Evolutionary conservation across 495 filamentous ascomycete genomes (phyloP), one percentile per base, ranked within the genome.

Genomic region (Xanthoparmelia taractica): DNA sequence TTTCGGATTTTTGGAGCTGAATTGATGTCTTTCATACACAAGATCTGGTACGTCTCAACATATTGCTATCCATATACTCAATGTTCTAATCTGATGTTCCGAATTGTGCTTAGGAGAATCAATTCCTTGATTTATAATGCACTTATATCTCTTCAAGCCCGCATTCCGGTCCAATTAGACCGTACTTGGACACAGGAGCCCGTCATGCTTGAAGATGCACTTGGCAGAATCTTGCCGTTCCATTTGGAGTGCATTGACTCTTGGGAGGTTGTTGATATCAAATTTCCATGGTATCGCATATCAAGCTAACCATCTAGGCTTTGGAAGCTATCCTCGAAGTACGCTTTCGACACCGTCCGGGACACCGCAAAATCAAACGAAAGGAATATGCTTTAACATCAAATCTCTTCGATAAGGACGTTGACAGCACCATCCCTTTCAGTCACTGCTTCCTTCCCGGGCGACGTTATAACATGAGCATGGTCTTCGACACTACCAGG

Each of bases 161-260:
- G 27, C 34, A 37, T 65, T 2, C 38, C 64, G 4, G 50, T 47
- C 33, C 34, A 38, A 18, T 38, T 62, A 18, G 27, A 56, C n/a
- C 41, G 34, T 23, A 45, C 4, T 40, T 61, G 58, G 50, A 57
- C 38, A 31, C 47, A 65, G 25, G 64, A 65, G 6, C 64, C 52
- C 20, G 58, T 57, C 12, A 47, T 34, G 17, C 29, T 65, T 11
- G 59, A 63, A 52, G 64, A 65, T 41, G 58, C 64, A 18, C 54
- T 65, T 56, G 59, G 64, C 31, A 34, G 59, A 17, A 34, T 56
- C 27, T 29, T 18, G 29, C 59, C 48, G 5, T 43, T 65, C 48
- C 58, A 62, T 23, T 20, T 65, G n/a, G 58, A 57, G 13, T 63
- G 50, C 43, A 57, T 65, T 17, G 52, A 61, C n/a, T 63, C 59